Base-by-base conservation (phyloP, 2,329 filamentous ascomycete species). In the Cladophialophora yegresii region DNA sequence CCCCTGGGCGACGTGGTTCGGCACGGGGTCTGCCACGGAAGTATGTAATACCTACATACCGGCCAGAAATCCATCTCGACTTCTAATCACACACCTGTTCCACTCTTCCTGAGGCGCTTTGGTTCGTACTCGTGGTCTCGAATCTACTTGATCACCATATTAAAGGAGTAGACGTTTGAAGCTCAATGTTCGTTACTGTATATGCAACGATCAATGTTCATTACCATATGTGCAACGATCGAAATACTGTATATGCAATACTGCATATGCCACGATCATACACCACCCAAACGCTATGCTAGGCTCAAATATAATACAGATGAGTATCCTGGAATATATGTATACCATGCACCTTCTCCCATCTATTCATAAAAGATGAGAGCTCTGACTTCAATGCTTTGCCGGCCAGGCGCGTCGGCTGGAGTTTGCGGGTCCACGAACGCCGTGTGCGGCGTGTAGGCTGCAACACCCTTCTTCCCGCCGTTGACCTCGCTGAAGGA, bases 351-450 rank as follows among this genome's bases (percentile, higher is more conserved):
- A 32, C 7, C 40, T 45, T n/a, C 16, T 10, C 40, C 28, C 76
- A 81, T 79, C 62, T 75, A 80, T 36, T 85, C 82, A 68, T 87
- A 87, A 70, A 87, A 87, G 0, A 88, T 83, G 72, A 88, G 75
- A 63, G 84, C 86, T 69, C 86, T 77, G 1, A 88, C 85, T 76
- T 89, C 86, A 65, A 89, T 88, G 71, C 85, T 87, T 77, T 89
- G 83, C 67, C 86, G 73, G 45, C 74, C 78, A 7, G 77, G 79
- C 7, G 82, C 79, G 60, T 80, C 82, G 26, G 71, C 70, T 0
- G 84, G 82, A 12, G 84, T 85, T 58, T 77, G 72, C 4, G 84
- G 84, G 73, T 87, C 85, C 6, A 77, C 68, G 68, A 85, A 85
- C n/a, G 83, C 83, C 12, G 82, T 83, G 69, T 85, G 83, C 61